Evolutionary conservation across 441 rosid genomes (phyloP).

Genomic region (Gossypium lobatum): DNA sequence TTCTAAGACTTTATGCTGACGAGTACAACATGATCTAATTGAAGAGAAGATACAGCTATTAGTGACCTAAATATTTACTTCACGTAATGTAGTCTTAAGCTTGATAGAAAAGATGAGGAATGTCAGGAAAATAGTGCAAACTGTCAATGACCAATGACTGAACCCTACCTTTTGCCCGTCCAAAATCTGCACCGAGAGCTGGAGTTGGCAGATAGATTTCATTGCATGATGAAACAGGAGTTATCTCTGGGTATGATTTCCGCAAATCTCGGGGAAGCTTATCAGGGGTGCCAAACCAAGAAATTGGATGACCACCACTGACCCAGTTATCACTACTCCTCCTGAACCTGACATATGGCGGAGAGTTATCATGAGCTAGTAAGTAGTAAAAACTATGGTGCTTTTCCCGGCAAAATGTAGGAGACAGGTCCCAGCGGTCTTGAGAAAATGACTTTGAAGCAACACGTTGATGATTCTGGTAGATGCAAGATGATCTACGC

Average conservation of each 20-base stretch:
- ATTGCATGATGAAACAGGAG: slow-evolving; percentile 30
- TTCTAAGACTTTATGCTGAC: background rate
- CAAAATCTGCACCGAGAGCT: slow-evolving; percentile 27
- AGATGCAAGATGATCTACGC: slow-evolving; percentile 48
- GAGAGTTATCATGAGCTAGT: slow-evolving; percentile 42
- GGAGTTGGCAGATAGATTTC: slow-evolving; percentile 31
- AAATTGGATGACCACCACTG: slow-evolving; percentile 37
- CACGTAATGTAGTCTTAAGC: background rate
- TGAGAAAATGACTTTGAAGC: slow-evolving; percentile 36
- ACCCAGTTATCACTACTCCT: slow-evolving; percentile 41
- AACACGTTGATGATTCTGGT: slow-evolving; percentile 37
- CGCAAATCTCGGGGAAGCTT: slow-evolving; percentile 32
- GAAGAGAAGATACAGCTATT: background rate
- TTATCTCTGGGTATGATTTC: slow-evolving; percentile 45
- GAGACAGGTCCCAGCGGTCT: slow-evolving; percentile 43
- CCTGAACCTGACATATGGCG: slow-evolving; percentile 35
- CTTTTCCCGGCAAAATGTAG: slow-evolving; percentile 53
- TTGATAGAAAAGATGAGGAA: background rate
- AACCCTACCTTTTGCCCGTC: slow-evolving; percentile 40
- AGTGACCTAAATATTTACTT: background rate
- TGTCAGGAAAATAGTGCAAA: background rate
- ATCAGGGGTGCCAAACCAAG: slow-evolving; percentile 30
- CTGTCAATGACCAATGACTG: background rate
- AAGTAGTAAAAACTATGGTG: slow-evolving; percentile 57
- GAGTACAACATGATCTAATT: background rate